Percentiles rank a stretch among this genome's conserved stretches.
phyloP scores from a whole-genome alignment of 108 stramenopile species.

The Nitzschia sp. region DNA sequence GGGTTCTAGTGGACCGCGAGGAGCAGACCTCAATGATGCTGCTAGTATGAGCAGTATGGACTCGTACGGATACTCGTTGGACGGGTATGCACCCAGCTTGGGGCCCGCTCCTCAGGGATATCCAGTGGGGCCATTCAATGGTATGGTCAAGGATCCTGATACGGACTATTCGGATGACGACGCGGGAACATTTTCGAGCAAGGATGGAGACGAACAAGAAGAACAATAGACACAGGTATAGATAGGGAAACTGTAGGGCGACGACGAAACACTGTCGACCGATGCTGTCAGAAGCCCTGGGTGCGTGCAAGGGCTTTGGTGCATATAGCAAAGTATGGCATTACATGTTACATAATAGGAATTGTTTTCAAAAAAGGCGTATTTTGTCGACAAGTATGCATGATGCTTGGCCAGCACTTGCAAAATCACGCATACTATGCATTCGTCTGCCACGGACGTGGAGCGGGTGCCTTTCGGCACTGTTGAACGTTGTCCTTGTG shows the following conservation, averaged over 20 bases:
- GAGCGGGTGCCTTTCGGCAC: too few relatives aligned
- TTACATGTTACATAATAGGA: too few relatives aligned
- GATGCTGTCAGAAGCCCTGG: too few relatives aligned
- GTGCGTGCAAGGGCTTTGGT: too few relatives aligned
- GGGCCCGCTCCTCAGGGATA: constrained; percentile 40
- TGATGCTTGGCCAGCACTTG: too few relatives aligned
- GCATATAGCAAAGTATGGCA: too few relatives aligned
- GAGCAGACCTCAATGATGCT: constrained; percentile 33
- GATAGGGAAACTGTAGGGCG: background rate
- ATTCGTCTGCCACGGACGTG: too few relatives aligned
- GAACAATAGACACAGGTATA: background rate
- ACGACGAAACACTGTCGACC: too few relatives aligned
- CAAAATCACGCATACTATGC: too few relatives aligned
- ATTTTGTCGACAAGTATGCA: too few relatives aligned
- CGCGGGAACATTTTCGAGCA: background rate
- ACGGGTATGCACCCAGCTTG: constrained; percentile 59
- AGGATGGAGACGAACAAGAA: background rate
- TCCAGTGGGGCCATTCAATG: constrained; percentile 31
- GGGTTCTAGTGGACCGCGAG: background rate
- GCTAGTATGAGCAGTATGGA: constrained; percentile 61
- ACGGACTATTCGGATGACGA: constrained; percentile 14
- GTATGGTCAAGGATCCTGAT: constrained; percentile 15
- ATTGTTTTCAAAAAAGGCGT: too few relatives aligned
- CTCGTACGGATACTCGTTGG: constrained; percentile 65
- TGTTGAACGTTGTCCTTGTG: too few relatives aligned